Evolutionary conservation across 164 flowering plant species (phyloP).

Genomic region (grape (Vitis vinifera)): ASM3070453v1 NC_081823.1:12185501-12186000

Average conservation of each 20-base stretch:
- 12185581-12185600: too few relatives aligned
- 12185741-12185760: conserved; percentile 74
- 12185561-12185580: too few relatives aligned
- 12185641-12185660: not conserved
- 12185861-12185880: conserved; percentile 65
- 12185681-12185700: too few relatives aligned
- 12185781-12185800: conserved; percentile 9
- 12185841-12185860: conserved; percentile 76
- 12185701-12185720: conserved; percentile 35
- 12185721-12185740: conserved; percentile 79
- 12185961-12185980: too few relatives aligned
- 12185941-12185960: too few relatives aligned
- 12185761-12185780: conserved; percentile 20
- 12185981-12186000: too few relatives aligned
- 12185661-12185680: too few relatives aligned
- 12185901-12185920: conserved; percentile 74
- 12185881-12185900: conserved; percentile 65
- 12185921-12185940: conserved; percentile 1
- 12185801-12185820: conserved; percentile 35
- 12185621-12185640: too few relatives aligned
- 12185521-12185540: not conserved
- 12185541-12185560: conserved; percentile 1
- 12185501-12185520: conserved; percentile 22
- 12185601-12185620: too few relatives aligned
- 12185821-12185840: conserved; percentile 69